Percentiles rank a stretch among this genome's conserved stretches.
These are phyloP conservation scores for Coniferiporia sulphurascens DNA, from an alignment of 1,284 basidiomycete species.

Conservation along the genomic window DNA sequence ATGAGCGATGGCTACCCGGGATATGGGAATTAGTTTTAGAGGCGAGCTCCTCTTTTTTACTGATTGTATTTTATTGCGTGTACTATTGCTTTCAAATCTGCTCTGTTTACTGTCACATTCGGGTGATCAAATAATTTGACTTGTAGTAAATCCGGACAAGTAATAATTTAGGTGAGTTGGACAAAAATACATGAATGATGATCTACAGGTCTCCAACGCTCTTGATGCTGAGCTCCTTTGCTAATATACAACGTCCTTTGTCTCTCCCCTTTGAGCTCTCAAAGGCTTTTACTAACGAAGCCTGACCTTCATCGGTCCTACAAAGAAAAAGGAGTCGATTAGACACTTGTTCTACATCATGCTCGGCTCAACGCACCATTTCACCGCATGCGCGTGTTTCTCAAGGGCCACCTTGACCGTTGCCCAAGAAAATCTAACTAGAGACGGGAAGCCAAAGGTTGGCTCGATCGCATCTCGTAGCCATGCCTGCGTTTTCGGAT, in stretches of 20 bases:
- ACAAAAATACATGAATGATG: not conserved
- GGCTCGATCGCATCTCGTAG: conserved; percentile 75
- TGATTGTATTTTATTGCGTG: not conserved
- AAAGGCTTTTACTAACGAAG: conserved; percentile 70
- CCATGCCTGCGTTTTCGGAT: conserved; percentile 92
- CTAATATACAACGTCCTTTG: conserved; percentile 61
- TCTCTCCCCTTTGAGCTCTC: conserved; percentile 60
- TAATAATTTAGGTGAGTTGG: conserved; percentile 1
- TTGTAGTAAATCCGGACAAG: not conserved
- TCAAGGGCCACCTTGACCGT: conserved; percentile 88
- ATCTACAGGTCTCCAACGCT: conserved; percentile 49
- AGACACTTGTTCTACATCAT: not conserved
- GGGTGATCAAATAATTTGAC: not conserved
- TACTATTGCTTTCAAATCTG: not conserved
- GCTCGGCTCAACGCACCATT: conserved; percentile 56
- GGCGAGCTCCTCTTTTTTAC: not conserved
- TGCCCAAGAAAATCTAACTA: conserved; percentile 95
- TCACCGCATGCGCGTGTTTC: conserved; percentile 69
- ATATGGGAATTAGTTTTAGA: not conserved
- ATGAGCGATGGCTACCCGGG: conserved; percentile 16
- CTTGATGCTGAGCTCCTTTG: conserved; percentile 68
- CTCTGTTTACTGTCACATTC: not conserved
- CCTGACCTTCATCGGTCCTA: conserved; percentile 81
- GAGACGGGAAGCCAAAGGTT: conserved; percentile 88
- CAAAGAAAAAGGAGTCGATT: not conserved